These are phyloP conservation scores for Tolypocladium inflatum DNA, from an alignment of 2,329 filamentous ascomycete genomes.

Conservation along the genomic window DNA sequence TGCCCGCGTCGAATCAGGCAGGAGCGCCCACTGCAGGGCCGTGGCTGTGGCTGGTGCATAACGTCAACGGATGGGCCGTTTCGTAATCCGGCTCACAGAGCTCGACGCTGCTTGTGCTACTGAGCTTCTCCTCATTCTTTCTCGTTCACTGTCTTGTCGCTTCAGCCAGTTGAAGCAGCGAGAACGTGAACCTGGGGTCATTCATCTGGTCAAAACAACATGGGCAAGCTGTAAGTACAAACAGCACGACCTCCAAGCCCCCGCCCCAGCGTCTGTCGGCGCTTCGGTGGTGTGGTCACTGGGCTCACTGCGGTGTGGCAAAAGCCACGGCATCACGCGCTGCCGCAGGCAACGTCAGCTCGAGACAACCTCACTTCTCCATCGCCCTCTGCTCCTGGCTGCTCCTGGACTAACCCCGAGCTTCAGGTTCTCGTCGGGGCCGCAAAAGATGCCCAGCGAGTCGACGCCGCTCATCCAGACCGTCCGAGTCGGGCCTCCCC, in stretches of 20 bases:
- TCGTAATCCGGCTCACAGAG: background rate
- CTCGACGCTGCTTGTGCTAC: background rate
- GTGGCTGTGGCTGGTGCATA: conserved; percentile 5
- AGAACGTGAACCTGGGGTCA: background rate
- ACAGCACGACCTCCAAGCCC: background rate
- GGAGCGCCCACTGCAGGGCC: background rate
- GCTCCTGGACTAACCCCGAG: background rate
- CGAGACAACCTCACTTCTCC: background rate
- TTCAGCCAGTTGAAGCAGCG: background rate
- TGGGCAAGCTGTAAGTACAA: conserved; percentile 6
- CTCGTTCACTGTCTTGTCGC: background rate
- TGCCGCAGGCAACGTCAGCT: background rate
- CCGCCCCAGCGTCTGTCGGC: background rate
- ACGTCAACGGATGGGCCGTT: background rate
- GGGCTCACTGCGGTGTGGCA: background rate
- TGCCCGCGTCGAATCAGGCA: conserved; percentile 1
- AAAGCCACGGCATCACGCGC: background rate
- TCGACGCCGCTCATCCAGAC: conserved; percentile 58
- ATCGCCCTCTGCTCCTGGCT: background rate
- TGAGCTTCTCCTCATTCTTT: background rate
- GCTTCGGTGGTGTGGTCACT: background rate
- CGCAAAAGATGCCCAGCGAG: conserved; percentile 34
- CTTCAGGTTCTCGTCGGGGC: background rate
- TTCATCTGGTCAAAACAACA: background rate
- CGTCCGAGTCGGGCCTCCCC: conserved; percentile 43